Percentiles rank a stretch among this genome's conserved stretches.
phyloP scores from a whole-genome alignment of 805 yeast genomes.

The Wickerhamiella musiphila region DNA sequence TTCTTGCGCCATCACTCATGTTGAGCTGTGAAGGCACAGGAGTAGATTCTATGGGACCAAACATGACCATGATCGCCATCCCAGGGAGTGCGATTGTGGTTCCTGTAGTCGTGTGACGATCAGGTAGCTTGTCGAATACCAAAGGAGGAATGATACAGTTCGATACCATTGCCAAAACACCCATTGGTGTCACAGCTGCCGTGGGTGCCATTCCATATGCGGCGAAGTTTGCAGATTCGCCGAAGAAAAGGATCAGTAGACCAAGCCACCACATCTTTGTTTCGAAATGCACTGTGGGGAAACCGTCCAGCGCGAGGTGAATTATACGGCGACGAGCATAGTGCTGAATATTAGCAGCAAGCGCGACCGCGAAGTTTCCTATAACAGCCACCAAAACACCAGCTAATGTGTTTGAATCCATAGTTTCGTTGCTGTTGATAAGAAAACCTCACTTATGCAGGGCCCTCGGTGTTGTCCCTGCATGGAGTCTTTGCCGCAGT shows the following conservation, averaged over 20 bases:
- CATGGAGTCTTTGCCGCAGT: too few species aligned
- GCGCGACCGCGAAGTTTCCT: conserved; percentile 25
- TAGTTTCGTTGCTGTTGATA: too few species aligned
- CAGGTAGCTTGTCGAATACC: conserved; percentile 26
- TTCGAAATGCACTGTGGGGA: conserved; percentile 10
- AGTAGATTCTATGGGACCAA: conserved; percentile 14
- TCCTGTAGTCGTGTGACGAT: conserved; percentile 24
- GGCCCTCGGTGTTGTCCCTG: neutral
- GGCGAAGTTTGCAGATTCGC: conserved; percentile 31
- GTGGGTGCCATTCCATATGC: conserved; percentile 35
- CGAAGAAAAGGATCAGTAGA: conserved; percentile 25
- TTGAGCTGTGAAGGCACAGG: neutral
- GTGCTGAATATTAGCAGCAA: conserved; percentile 27
- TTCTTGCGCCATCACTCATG: neutral
- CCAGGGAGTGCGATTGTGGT: conserved; percentile 27
- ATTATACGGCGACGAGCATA: conserved; percentile 23
- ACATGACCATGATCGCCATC: conserved; percentile 26
- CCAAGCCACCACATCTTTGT: conserved; percentile 27
- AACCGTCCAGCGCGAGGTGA: conserved; percentile 11
- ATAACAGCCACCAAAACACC: conserved; percentile 23
- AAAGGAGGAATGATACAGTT: conserved; percentile 33
- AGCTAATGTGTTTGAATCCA: conserved; percentile 2
- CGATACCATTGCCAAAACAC: conserved; percentile 32
- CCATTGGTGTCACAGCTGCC: conserved; percentile 31
- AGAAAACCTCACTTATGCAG: neutral